Evolutionary conservation across 805 yeast species (phyloP).

Genomic region (Pichia cephalocereana): DNA sequence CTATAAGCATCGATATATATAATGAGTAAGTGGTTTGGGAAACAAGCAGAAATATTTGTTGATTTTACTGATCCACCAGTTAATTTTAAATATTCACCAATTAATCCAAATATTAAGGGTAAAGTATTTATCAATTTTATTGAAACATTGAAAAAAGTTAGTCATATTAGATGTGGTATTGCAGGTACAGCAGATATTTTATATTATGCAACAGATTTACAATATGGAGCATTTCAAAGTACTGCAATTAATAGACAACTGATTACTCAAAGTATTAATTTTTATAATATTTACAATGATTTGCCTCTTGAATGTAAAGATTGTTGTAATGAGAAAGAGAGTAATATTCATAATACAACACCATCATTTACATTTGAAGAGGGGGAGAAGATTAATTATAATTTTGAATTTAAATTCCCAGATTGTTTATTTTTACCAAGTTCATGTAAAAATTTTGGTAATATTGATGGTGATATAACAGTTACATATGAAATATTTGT

Average conservation of each 20-base stretch:
- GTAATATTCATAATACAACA: neutral
- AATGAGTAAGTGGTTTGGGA: constrained; percentile 6
- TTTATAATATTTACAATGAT: constrained; percentile 1
- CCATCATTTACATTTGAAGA: neutral
- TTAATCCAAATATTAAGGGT: neutral
- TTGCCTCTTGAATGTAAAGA: neutral
- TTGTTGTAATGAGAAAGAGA: neutral
- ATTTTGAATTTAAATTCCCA: constrained; percentile 4
- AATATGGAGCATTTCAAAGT: neutral
- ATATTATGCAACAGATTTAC: neutral
- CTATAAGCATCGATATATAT: neutral
- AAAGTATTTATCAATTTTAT: neutral
- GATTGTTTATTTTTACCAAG: constrained; percentile 3
- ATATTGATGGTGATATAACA: neutral
- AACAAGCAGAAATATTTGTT: neutral
- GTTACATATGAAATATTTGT: constrained; percentile 1
- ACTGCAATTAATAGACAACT: neutral
- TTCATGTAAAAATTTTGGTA: constrained; percentile 2
- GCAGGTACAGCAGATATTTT: constrained; percentile 1
- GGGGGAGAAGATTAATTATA: constrained; percentile 1
- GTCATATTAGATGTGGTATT: constrained; percentile 2
- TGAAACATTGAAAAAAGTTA: neutral
- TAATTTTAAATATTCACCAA: constrained; percentile 4
- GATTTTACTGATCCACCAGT: neutral
- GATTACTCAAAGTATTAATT: neutral